Conservation (phyloP, 768 basidiomycete species). For the Pleurotus tuoliensis region DNA sequence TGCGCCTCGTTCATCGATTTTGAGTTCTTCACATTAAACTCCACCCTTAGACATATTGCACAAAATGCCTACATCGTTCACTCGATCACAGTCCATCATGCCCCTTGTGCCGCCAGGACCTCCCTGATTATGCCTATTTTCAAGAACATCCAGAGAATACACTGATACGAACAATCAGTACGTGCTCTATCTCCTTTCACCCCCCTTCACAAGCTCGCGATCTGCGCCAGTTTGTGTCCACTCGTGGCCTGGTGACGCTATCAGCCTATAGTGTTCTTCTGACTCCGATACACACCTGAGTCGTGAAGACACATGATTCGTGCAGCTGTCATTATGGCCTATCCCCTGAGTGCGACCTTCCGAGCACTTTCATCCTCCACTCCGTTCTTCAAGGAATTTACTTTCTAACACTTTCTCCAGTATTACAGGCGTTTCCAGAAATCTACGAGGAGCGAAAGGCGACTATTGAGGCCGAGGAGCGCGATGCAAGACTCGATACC, state of each 20-base stretch:
- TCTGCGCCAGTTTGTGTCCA: constrained; percentile 7
- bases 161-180: constrained; percentile 66
- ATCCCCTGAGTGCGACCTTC: background rate
- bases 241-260: constrained; percentile 7
- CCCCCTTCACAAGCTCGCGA: background rate
- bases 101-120: constrained; percentile 78
- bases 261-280: constrained; percentile 7
- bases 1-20: constrained; percentile 29
- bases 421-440: constrained; percentile 65
- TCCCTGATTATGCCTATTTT: constrained; percentile 76
- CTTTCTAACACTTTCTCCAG: constrained; percentile 26
- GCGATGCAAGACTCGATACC: constrained; percentile 74
- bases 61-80: constrained; percentile 83
- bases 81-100: constrained; percentile 82
- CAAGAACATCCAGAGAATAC: constrained; percentile 79
- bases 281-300: constrained; percentile 1
- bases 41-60: constrained; percentile 75
- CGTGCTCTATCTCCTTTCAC: constrained; percentile 17
- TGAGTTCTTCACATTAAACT: constrained; percentile 8
- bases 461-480: constrained; percentile 71
- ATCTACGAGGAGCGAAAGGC: constrained; percentile 59
- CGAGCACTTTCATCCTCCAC: background rate
- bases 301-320: background rate
- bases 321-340: background rate
- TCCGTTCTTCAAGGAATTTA: background rate